Evolutionary conservation across 352 stramenopile species (phyloP).

Genomic region (Thalassiosira livingstoniorum): DNA sequence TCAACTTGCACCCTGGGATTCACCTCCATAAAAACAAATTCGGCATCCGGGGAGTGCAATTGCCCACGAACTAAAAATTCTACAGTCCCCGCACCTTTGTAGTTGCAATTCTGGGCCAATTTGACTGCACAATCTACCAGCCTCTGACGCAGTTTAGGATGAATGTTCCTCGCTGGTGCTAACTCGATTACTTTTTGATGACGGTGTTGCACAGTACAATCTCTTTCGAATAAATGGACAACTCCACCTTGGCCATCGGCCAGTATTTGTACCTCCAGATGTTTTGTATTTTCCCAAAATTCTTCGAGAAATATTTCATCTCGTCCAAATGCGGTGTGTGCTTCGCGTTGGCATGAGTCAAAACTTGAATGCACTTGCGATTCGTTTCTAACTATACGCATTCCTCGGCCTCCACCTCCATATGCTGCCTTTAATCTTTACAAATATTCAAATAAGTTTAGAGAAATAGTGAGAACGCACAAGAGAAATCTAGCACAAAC

Average conservation of each 20-base stretch:
- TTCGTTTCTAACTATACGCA: slow-evolving; percentile 88
- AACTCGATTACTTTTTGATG: slow-evolving; percentile 98
- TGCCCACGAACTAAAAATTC: slow-evolving; percentile 93
- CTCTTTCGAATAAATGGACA: slow-evolving; percentile 95
- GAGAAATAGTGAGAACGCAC: slow-evolving; percentile 79
- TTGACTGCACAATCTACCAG: slow-evolving; percentile 72
- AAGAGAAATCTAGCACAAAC: slow-evolving; percentile 48
- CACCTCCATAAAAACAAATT: slow-evolving; percentile 94
- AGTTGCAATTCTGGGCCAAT: slow-evolving; percentile 88
- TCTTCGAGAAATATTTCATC: slow-evolving; percentile 95
- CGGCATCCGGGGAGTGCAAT: slow-evolving; percentile 88
- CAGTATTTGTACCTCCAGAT: slow-evolving; percentile 98
- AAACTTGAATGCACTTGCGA: slow-evolving; percentile 64
- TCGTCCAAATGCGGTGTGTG: slow-evolving; percentile 89
- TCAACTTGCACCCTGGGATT: slow-evolving; percentile 90
- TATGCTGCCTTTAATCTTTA: slow-evolving; percentile 98
- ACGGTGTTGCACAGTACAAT: slow-evolving; percentile 97
- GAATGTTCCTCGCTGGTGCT: slow-evolving; percentile 90
- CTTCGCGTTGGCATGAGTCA: slow-evolving; percentile 57
- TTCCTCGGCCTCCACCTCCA: slow-evolving; percentile 94
- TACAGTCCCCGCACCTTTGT: slow-evolving; percentile 96
- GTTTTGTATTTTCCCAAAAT: slow-evolving; percentile 94
- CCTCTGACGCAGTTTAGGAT: slow-evolving; percentile 81
- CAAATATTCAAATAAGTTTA: too few species aligned
- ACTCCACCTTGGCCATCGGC: slow-evolving; percentile 94